A percentile compares a stretch with the other conserved stretches of the same genome.
Conservation (phyloP, 2,329 filamentous ascomycete genomes). For the Beauveria sp. region DNA sequence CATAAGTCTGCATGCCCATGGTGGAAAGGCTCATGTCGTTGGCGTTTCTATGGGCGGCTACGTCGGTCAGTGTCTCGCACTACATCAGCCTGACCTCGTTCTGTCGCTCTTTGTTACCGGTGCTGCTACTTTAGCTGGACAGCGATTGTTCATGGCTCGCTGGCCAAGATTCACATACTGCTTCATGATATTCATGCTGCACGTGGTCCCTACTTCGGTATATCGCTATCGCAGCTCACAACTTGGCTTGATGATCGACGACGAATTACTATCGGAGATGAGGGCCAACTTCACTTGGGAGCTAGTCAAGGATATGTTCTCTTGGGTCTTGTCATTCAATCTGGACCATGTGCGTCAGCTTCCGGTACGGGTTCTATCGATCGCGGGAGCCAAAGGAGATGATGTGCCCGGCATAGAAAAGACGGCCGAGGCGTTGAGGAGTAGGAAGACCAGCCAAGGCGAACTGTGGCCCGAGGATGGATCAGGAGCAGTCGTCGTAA, state of each 20-base stretch:
- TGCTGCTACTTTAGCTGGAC: conserved; percentile 21
- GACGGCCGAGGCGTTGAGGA: conserved; percentile 22
- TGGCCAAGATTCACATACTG: conserved; percentile 23
- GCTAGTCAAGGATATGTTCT: not conserved
- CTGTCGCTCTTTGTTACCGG: conserved; percentile 28
- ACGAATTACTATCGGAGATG: not conserved
- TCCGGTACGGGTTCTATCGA: conserved; percentile 3
- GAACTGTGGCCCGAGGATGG: not conserved
- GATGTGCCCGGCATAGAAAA: conserved; percentile 23
- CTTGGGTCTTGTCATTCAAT: not conserved
- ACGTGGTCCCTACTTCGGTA: not conserved
- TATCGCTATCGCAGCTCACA: not conserved
- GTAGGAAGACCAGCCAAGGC: not conserved
- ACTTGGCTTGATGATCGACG: not conserved
- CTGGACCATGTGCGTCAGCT: not conserved
- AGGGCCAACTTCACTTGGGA: not conserved
- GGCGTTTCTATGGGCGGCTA: conserved; percentile 35
- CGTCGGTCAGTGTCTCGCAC: conserved; percentile 25
- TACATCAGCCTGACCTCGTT: conserved; percentile 27
- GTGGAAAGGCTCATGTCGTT: conserved; percentile 30
- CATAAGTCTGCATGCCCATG: conserved; percentile 28
- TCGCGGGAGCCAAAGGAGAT: conserved; percentile 27
- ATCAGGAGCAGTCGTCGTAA: conserved; percentile 18
- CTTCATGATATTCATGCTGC: conserved; percentile 16
- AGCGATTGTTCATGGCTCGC: conserved; percentile 17